Conservation (phyloP, 148 eudicot species). For the Polygonum aviculare region DNA sequence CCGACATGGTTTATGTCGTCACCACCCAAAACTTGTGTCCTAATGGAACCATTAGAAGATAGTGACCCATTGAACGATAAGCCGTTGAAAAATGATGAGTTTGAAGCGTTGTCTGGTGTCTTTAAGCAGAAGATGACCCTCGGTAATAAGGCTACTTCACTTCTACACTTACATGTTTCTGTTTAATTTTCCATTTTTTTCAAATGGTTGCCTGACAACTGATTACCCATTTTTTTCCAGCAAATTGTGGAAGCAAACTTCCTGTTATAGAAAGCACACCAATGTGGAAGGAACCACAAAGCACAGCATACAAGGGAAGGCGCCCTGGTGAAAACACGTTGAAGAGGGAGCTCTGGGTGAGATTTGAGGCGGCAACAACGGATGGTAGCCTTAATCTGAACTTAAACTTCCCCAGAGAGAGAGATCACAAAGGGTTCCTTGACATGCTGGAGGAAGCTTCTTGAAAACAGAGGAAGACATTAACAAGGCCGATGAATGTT, state of each 20-base stretch:
- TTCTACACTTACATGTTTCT: neutral
- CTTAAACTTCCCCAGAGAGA: slow-evolving; percentile 15
- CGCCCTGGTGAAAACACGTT: slow-evolving; percentile 86
- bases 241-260: slow-evolving; percentile 12
- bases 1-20: slow-evolving; percentile 81
- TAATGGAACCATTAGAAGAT: slow-evolving; percentile 69
- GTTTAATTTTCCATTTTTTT: neutral
- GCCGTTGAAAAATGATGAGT: slow-evolving; percentile 9
- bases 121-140: slow-evolving; percentile 21
- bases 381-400: slow-evolving; percentile 28
- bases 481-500: neutral
- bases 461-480: slow-evolving; percentile 18
- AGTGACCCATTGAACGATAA: slow-evolving; percentile 22
- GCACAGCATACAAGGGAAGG: slow-evolving; percentile 38
- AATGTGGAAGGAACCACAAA: slow-evolving; percentile 49
- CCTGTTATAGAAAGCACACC: slow-evolving; percentile 56
- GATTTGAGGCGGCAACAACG: slow-evolving; percentile 70
- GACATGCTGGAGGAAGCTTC: slow-evolving; percentile 79
- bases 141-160: slow-evolving; percentile 16
- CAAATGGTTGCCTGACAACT: neutral
- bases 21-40: slow-evolving; percentile 81
- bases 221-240: slow-evolving; percentile 17
- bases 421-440: slow-evolving; percentile 53
- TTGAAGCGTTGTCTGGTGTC: slow-evolving; percentile 21
- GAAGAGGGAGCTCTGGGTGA: slow-evolving; percentile 88